Conservation (phyloP, 2,329 filamentous ascomycete species). For the Botryotinia globosa region DNA sequence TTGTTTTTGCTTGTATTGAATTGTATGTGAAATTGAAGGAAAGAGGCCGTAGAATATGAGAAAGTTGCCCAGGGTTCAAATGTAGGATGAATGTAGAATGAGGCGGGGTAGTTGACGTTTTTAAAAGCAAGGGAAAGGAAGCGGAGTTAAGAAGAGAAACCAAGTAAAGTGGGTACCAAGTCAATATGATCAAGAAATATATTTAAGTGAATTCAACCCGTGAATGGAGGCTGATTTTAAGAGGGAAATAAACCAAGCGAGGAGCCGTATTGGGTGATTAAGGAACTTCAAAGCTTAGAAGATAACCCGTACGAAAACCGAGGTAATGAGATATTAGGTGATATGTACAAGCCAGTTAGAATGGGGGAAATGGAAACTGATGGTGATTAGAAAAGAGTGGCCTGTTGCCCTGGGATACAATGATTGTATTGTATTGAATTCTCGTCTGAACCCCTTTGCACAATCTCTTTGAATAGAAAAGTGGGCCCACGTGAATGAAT, state of each 20-base stretch:
- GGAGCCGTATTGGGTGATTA: neutral
- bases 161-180: constrained; percentile 7
- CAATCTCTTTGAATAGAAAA: neutral
- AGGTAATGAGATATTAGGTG: neutral
- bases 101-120: neutral
- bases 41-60: neutral
- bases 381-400: neutral
- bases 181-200: neutral
- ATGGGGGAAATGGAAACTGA: neutral
- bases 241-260: constrained; percentile 5
- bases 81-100: neutral
- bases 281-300: neutral
- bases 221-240: neutral
- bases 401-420: neutral
- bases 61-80: neutral
- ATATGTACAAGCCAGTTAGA: neutral
- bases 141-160: neutral
- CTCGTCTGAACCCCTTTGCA: constrained; percentile 14
- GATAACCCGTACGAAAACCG: neutral
- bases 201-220: constrained; percentile 3
- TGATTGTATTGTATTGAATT: neutral
- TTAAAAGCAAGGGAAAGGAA: neutral
- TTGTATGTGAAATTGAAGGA: neutral
- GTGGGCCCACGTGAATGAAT: neutral
- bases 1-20: neutral